Evolutionary conservation across 495 filamentous ascomycete species (phyloP), one percentile per base, ranked within the genome.

Genomic region (Clavariopsis aquatica): DNA sequence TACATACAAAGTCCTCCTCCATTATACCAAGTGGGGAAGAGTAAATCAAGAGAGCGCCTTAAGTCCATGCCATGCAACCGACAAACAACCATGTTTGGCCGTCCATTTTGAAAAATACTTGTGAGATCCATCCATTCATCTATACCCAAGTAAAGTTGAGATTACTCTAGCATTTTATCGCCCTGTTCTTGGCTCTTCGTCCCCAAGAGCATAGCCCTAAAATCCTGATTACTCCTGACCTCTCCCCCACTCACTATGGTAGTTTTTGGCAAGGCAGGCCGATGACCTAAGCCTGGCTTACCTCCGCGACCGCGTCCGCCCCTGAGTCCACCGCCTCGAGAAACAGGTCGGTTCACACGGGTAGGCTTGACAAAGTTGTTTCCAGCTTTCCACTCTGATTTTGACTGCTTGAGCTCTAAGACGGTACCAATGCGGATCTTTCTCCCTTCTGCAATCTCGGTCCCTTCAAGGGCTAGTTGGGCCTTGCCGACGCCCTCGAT

Each of bases 401-500:
- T 81, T 54, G 20, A 15, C 53, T 77, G 74, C 72, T 89, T 82
- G 74, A 98, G 73, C 67, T 96, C 90, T 15, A 76, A 75, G 22
- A 87, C 79, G 15, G 79, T 87, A 0, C 92, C 93, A 10, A 89
- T 84, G 12, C 83, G 80, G 29, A 96, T 80, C 34, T 78, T 84
- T 20, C 84, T 80, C 8, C 87, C 90, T 0, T 81, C 78, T 1
- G 72, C 79, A 57, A 93, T 87, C 68, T 91, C 87, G 49, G 81
- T 74, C 0, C 88, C 87, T 49, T 95, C 87, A 0, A 97, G 80
- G 6, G 80, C 87, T 41, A 96, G 71, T 0, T 84, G 78, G 0
- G 93, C 93, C 73, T 87, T 89, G 43, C 92, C 92, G 2, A 86
- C 88, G 57, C 86, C 81, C 2, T 85, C 77, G 10, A 88, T 80